Conservation (phyloP, 2,329 filamentous ascomycete genomes). For the Cadophora sp. region DNA sequence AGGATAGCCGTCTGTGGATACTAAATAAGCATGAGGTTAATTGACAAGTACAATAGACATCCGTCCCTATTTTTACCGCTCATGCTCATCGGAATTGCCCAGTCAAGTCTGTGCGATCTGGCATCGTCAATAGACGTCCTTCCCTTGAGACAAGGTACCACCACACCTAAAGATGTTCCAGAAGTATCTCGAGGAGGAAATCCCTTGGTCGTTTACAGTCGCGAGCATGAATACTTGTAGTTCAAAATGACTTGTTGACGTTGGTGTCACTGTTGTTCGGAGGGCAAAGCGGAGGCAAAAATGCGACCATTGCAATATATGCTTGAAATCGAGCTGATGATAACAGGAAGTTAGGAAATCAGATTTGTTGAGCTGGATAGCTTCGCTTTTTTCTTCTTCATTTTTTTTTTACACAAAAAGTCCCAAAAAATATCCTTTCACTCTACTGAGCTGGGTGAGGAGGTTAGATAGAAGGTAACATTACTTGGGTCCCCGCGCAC, state of each 20-base stretch:
- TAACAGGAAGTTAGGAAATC: no score
- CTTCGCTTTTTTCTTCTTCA: no score
- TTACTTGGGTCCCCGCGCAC: neutral
- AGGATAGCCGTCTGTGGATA: neutral
- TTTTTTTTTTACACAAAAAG: no score
- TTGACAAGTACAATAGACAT: neutral
- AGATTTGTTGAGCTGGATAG: no score
- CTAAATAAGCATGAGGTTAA: neutral
- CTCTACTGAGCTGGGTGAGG: neutral
- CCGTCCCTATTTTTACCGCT: neutral
- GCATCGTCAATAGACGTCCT: neutral
- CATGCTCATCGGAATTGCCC: neutral
- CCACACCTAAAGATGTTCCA: neutral
- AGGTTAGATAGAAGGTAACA: neutral
- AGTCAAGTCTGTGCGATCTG: neutral
- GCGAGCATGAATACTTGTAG: neutral
- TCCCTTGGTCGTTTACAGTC: constrained; percentile 6
- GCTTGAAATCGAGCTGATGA: no score
- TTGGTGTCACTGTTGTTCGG: no score
- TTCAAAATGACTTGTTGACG: neutral
- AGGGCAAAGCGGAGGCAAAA: no score
- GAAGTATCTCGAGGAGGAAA: neutral
- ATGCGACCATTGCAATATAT: no score
- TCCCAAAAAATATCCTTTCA: neutral
- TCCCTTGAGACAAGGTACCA: neutral